A percentile compares a stretch with the other conserved stretches of the same genome.
Evolutionary conservation across 202 grass and related monocot species (phyloP).

Genomic region (Setaria viridis): DNA sequence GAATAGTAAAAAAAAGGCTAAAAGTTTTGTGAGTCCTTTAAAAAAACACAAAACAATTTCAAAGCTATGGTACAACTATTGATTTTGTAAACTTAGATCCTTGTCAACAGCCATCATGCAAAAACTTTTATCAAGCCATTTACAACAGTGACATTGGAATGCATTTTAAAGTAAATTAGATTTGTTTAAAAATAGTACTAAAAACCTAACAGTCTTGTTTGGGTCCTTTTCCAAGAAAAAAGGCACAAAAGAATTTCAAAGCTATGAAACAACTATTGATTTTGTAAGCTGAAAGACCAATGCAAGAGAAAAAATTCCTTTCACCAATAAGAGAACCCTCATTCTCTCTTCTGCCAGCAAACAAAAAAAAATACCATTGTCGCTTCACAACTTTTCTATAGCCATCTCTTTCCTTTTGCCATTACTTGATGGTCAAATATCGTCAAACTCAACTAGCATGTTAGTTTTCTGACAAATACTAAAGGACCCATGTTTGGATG

Average conservation of each 20-base stretch:
- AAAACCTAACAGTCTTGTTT: conserved; percentile 21
- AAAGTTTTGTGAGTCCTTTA: background rate
- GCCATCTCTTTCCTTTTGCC: background rate
- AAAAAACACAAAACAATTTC: background rate
- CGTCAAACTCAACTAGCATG: background rate
- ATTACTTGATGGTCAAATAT: background rate
- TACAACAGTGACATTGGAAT: background rate
- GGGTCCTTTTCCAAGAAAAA: background rate
- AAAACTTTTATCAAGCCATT: background rate
- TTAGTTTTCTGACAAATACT: background rate
- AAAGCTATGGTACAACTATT: background rate
- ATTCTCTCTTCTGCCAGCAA: background rate
- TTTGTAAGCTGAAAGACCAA: background rate
- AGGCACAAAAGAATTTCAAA: background rate
- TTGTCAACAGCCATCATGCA: background rate
- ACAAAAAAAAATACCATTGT: background rate
- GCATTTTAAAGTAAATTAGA: conserved; percentile 2
- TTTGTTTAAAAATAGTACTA: background rate
- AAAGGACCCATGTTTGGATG: background rate
- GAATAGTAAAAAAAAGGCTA: background rate
- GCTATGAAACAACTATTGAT: background rate
- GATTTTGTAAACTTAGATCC: background rate
- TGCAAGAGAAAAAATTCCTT: background rate
- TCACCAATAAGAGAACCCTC: background rate
- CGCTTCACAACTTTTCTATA: background rate